These are phyloP conservation scores for Gossypium schwendimanii DNA, from an alignment of 441 rosid species.

Conservation along the genomic window DNA sequence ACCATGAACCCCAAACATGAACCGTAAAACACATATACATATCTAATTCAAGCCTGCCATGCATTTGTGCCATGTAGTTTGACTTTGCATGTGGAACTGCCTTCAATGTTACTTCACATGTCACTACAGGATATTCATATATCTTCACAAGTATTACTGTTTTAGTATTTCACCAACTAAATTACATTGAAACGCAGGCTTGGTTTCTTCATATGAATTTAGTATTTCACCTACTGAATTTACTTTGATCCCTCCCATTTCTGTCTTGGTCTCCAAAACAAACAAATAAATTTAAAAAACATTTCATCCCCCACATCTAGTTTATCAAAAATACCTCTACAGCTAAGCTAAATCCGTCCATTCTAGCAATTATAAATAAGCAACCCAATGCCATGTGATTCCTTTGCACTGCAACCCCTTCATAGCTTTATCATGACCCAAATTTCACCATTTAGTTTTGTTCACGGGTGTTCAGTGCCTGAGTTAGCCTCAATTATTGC, in stretches of 20 bases:
- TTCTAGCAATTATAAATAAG: constrained; percentile 7
- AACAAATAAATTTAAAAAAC: not conserved
- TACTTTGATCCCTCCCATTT: not conserved
- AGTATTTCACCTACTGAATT: not conserved
- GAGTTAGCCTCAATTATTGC: not conserved
- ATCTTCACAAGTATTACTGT: not conserved
- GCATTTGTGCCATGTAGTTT: not conserved
- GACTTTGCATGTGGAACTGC: not conserved
- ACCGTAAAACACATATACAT: too few species aligned
- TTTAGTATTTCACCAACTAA: not conserved
- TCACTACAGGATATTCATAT: not conserved
- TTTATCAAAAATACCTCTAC: not conserved
- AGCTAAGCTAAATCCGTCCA: not conserved
- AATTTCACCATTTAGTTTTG: not conserved
- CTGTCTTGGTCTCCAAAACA: not conserved
- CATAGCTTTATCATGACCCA: not conserved
- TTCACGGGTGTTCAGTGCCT: constrained; percentile 5
- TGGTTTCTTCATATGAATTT: not conserved
- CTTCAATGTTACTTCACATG: not conserved
- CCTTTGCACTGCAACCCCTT: not conserved
- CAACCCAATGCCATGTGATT: constrained; percentile 6
- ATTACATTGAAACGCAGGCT: not conserved
- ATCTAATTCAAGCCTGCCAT: not conserved
- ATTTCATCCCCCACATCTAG: not conserved
- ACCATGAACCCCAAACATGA: rapidly evolving